Evolutionary conservation across 768 basidiomycete species (phyloP), one percentile per base, ranked within the genome.

Genomic region (Kwoniella mangroviensis): DNA sequence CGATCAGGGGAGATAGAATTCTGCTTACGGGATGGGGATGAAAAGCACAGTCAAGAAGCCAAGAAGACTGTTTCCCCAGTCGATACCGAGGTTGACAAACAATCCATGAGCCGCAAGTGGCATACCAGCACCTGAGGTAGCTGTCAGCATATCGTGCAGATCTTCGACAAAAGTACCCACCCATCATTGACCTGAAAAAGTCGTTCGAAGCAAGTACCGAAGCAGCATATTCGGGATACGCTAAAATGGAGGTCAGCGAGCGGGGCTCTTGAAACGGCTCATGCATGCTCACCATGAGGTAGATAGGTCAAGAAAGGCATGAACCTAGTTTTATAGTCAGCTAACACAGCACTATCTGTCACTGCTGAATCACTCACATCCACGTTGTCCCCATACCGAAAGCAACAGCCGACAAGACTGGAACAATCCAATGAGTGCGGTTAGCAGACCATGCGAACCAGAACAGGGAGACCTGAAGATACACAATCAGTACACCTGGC

Each of bases 371-470:
- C 1, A 68, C 67, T 65, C 19, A 73, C 65, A 72, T 62, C 70
- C 68, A 72, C 40, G 72, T 69, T 7, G 69, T 68, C 22, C 72
- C 75, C 21, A 75, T 55, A 40, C 76, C 75, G 45, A 78, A 81
- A 54, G 76, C 41, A 3, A 69, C 64, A 56, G 65, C 63, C 4
- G 70, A 74, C 5, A 79, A 26, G 2, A 71, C 63, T 6, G 75
- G 78, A 5, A 60, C 75, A 34, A 78, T 76, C 81, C 81, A 84
- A 63, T 80, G 81, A 7, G 78, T 73, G 17, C 73, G 24, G 15
- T 73, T 69, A 1, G 79, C 74, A 0, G 76, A 72, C 83, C 82
- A 84, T 0, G 77, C 83, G 56, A 82, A 80, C 71, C 77, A 75
- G 66, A 81, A 74, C 7, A 80, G 68, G 41, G 74, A 66, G 59